Conservation (phyloP, 805 yeast genomes). For the Sugiyamaella qingdaonensis region DNA sequence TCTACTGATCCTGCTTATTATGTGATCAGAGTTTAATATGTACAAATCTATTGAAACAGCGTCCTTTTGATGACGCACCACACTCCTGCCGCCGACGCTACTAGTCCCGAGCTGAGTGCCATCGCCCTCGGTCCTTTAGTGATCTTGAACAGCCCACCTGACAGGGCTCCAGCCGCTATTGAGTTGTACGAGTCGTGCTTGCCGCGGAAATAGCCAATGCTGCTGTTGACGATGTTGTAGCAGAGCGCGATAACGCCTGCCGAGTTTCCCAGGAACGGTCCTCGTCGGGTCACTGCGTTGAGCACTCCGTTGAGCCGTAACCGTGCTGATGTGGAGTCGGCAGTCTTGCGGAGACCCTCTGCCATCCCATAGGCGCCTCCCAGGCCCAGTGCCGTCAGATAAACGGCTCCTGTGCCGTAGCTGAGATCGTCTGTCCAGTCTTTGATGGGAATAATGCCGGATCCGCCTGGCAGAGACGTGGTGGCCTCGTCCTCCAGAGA, state of each 20-base stretch:
- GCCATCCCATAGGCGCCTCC: constrained; percentile 89
- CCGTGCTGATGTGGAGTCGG: constrained; percentile 70
- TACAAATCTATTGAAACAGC: constrained; percentile 16
- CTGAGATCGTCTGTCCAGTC: constrained; percentile 97
- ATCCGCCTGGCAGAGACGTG: constrained; percentile 76
- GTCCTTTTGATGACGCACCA: constrained; percentile 79
- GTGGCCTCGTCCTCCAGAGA: constrained; percentile 84
- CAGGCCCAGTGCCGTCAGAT: constrained; percentile 70
- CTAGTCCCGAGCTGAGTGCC: constrained; percentile 78
- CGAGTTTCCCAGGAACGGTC: constrained; percentile 91
- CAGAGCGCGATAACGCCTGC: constrained; percentile 91
- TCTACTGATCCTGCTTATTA: too few relatives aligned
- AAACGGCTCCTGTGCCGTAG: constrained; percentile 96
- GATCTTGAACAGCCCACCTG: constrained; percentile 89
- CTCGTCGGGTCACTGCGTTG: constrained; percentile 90
- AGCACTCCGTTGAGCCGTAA: constrained; percentile 83
- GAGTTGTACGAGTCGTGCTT: constrained; percentile 85
- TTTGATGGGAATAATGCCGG: constrained; percentile 90
- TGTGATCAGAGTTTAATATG: background rate
- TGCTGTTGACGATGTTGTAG: constrained; percentile 79
- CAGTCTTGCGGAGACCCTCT: constrained; percentile 79
- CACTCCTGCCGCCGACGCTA: constrained; percentile 85
- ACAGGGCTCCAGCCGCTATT: constrained; percentile 79
- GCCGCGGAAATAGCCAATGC: constrained; percentile 77
- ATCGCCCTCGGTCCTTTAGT: constrained; percentile 82